Conservation (phyloP, 306 rosid species). For the Casuarina glauca region DNA sequence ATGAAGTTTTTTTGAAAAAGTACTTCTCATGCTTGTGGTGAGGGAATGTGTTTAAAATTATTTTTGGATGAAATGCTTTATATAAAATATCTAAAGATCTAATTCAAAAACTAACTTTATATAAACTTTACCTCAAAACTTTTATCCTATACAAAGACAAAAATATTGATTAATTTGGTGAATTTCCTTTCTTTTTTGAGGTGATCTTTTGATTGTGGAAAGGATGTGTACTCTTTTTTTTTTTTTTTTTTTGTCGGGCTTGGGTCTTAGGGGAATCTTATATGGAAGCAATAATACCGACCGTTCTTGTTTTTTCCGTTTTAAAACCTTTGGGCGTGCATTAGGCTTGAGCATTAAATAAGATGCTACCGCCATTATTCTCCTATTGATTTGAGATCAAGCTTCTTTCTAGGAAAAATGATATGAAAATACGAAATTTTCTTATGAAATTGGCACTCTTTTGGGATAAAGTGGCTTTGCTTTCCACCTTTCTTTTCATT, state of each 20-base stretch:
- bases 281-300: background rate
- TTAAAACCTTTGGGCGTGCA: background rate
- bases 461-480: background rate
- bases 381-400: background rate
- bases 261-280: background rate
- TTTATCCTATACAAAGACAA: no score
- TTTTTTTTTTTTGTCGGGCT: background rate
- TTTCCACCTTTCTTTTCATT: background rate
- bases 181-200: no score
- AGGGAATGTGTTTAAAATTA: no score
- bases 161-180: no score
- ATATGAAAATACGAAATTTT: background rate
- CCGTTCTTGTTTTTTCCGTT: background rate
- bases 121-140: no score
- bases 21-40: no score
- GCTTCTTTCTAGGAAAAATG: background rate
- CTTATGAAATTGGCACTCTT: background rate
- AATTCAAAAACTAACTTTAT: no score
- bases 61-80: no score
- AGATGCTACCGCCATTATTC: background rate
- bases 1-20: no score
- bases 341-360: background rate
- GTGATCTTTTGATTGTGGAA: no score
- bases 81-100: no score
- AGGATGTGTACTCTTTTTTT: background rate